Conservation (phyloP, 2,329 filamentous ascomycete species). For the Ampelomyces quisqualis region DNA sequence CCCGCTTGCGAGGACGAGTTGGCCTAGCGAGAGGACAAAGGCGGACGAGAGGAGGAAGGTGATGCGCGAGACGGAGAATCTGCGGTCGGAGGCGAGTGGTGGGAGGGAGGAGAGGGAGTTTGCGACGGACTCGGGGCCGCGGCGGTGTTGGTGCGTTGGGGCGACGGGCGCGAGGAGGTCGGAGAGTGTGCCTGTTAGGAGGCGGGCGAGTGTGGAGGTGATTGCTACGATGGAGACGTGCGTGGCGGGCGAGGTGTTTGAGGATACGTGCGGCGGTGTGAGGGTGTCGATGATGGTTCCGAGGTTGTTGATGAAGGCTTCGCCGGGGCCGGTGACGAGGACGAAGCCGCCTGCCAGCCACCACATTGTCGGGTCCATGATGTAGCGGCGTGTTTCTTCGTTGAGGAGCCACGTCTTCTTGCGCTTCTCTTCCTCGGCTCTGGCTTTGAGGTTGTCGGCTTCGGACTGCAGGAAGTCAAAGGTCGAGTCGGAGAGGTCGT, state of each 20-base stretch:
- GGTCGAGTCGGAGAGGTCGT: constrained; percentile 50
- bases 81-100: constrained; percentile 21
- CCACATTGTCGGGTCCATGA: constrained; percentile 94
- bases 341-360: constrained; percentile 88
- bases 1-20: constrained; percentile 76
- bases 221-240: constrained; percentile 92
- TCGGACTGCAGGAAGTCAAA: constrained; percentile 50
- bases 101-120: constrained; percentile 44
- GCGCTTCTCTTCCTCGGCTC: constrained; percentile 57
- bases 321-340: constrained; percentile 89
- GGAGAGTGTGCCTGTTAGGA: constrained; percentile 85
- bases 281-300: constrained; percentile 90
- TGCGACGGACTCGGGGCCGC: constrained; percentile 48
- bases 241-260: constrained; percentile 68
- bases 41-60: constrained; percentile 76
- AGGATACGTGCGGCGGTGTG: constrained; percentile 61
- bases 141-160: constrained; percentile 58
- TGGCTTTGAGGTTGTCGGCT: constrained; percentile 48
- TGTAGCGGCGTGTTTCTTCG: constrained; percentile 81
- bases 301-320: constrained; percentile 96
- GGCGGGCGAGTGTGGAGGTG: constrained; percentile 83
- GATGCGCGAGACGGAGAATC: constrained; percentile 71
- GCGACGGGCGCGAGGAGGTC: constrained; percentile 72
- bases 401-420: constrained; percentile 93
- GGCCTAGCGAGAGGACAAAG: constrained; percentile 78